These are phyloP conservation scores for Paramecium primaurelia DNA, from an alignment of 73 alveolate species.

Conservation along the genomic window DNA sequence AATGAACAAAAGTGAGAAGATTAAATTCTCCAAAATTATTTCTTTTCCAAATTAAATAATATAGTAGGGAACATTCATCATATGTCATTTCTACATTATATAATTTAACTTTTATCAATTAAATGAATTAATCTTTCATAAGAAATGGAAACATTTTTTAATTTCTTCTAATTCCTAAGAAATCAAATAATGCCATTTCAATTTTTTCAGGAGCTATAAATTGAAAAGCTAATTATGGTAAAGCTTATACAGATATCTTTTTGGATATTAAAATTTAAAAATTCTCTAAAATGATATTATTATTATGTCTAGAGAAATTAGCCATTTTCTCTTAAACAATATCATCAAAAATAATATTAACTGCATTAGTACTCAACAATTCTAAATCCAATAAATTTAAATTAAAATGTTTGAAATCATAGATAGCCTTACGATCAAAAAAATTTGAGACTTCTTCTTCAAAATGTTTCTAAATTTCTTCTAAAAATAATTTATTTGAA, in stretches of 20 bases:
- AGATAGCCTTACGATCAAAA: slow-evolving; percentile 19
- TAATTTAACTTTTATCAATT: background rate
- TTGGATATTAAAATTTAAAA: slow-evolving; percentile 8
- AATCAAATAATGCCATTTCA: slow-evolving; percentile 3
- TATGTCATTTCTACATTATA: background rate
- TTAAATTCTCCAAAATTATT: background rate
- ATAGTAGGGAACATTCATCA: background rate
- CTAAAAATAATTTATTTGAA: background rate
- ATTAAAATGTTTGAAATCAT: background rate
- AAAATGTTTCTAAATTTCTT: background rate
- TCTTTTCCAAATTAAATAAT: slow-evolving; percentile 31
- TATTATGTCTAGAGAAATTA: background rate
- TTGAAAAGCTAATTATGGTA: slow-evolving; percentile 8
- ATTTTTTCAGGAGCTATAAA: background rate
- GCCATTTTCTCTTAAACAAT: background rate
- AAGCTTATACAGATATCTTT: background rate
- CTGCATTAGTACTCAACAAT: background rate
- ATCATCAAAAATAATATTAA: background rate
- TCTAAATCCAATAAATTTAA: background rate
- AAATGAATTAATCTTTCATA: background rate
- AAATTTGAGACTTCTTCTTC: background rate
- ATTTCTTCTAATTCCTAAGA: background rate
- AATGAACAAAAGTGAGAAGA: background rate
- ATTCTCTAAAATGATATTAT: slow-evolving; percentile 1
- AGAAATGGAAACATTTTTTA: slow-evolving; percentile 28